Base-by-base conservation (phyloP, 352 stramenopile genomes). In the Phytophthora crassamura region DNA sequence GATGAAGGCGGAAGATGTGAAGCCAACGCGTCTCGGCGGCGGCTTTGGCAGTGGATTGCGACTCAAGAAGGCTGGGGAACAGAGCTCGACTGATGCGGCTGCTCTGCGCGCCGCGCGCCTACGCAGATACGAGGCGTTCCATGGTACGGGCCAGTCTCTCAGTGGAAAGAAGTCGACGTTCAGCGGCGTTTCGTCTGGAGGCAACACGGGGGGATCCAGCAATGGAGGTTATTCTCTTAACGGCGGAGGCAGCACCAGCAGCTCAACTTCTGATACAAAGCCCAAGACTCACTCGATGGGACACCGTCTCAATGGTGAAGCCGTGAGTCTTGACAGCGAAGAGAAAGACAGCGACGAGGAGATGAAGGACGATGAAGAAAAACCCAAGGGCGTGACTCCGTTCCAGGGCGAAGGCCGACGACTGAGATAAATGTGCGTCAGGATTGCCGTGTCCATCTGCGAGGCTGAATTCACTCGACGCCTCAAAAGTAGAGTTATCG, bases 101-200 rank as follows among this genome's bases (percentile, higher is more conserved):
- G 80, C 84, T 7, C 75, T 96, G 35, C 86, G 88, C 14, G 80
- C 84, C 4, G 82, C 84, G 36, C 88, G 88, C 5, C 72, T 95
- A 60, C 74, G 79, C 28, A 92, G 89, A 55, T 94, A 91, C 64
- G 86, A 95, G 49, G 86, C 86, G 4, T 95, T 95, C 59, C 86
- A 94, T 45, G 88, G 88, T 45, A 89, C 86, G 25, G 88, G 88
- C 9, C 75, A 88, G 35, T 94, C 88, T 16, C 64, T 94, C 5
- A 91, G 75, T 55, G 84, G 86, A 7, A 69, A 76, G 36, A 68
- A 69, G 40, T 86, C 84, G 15, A 77, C 65, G 16, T 70, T 77
- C 33, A 59, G 43, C 4, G 28, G 48, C 2, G 28, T 53, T 6
- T 42, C 40, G 14, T 39, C 64, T 4, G 63, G 64, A 22, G 63